Base-by-base conservation (phyloP, 1,284 basidiomycete species). In the Puccinia coronata region DNA sequence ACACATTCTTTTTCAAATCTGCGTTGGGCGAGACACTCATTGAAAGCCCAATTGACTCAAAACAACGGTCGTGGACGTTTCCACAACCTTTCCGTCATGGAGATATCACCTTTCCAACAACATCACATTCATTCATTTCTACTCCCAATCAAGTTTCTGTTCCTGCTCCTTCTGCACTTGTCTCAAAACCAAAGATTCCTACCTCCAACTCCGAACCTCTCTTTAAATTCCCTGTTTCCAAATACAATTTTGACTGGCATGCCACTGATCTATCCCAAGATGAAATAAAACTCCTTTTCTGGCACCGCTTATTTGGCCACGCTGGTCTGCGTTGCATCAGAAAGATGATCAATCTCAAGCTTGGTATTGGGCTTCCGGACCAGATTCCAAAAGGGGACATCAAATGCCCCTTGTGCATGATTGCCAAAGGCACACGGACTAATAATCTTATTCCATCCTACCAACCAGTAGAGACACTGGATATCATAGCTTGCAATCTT, bases 261-360 rank as follows among this genome's bases (percentile, higher is more conserved):
- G n/a, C n/a, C n/a, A n/a, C n/a, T n/a, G n/a, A n/a, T n/a, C 23
- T 69, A 41, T 36, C 70, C 6, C 34, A 49, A 11, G 34, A 53
- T 34, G 70, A 72, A 34, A 1, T 47, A 11, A 2, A n/a, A 28
- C 49, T 72, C 14, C 20, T 53, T 2, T 53, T 51, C 16, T 72
- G 49, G 41, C 47, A 55, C n/a, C 5, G 70, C 23, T 31, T 72
- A 3, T 53, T 72, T 36, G 70, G 70, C n/a, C 47, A 72, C 41
- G 31, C 47, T 53, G 34, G 70, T 18, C 47, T 53, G 16, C 8
- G n/a, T 12, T 34, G n/a, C n/a, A n/a, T n/a, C n/a, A n/a, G n/a
- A n/a, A n/a, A n/a, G n/a, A n/a, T n/a, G n/a, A n/a, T n/a, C n/a
- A n/a, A n/a, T n/a, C n/a, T n/a, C n/a, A n/a, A n/a, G n/a, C n/a